These are phyloP conservation scores for Raphanus hybrid DNA, from an alignment of 441 rosid species.

Conservation along the genomic window DNA sequence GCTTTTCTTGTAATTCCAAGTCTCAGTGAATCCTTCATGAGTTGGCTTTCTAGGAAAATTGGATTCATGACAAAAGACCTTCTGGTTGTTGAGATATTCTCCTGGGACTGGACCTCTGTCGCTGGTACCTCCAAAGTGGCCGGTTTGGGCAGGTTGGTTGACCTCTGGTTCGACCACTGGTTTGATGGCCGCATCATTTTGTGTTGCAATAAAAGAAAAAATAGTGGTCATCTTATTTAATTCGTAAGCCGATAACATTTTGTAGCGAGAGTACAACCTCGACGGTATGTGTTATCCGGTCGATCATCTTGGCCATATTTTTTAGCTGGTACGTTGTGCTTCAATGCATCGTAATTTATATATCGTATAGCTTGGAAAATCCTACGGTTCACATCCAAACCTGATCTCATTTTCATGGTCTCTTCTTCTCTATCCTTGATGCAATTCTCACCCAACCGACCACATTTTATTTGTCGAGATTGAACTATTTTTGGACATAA, in stretches of 20 bases:
- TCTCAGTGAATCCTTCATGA: too few species aligned
- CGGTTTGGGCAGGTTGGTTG: too few species aligned
- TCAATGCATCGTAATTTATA: constrained; percentile 8
- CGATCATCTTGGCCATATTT: not conserved
- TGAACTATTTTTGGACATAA: not conserved
- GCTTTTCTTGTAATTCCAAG: too few species aligned
- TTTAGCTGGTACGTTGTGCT: constrained; percentile 8
- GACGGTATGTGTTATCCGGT: not conserved
- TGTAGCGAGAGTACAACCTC: not conserved
- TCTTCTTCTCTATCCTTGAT: constrained; percentile 6
- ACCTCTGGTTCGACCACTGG: too few species aligned
- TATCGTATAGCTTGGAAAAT: constrained; percentile 8
- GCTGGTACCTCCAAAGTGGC: too few species aligned
- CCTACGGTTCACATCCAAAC: constrained; percentile 25
- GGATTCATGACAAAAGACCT: too few species aligned
- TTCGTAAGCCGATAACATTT: not conserved
- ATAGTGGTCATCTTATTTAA: not conserved
- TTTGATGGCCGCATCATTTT: too few species aligned
- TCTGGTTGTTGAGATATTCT: too few species aligned
- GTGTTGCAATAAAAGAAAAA: too few species aligned
- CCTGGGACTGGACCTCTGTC: too few species aligned
- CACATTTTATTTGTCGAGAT: constrained; percentile 22
- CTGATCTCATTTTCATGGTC: not conserved
- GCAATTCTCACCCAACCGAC: constrained; percentile 5
- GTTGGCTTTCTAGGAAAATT: too few species aligned